Evolutionary conservation across 2,329 filamentous ascomycete species (phyloP).

Genomic region (Remersonia thermophila): DNA sequence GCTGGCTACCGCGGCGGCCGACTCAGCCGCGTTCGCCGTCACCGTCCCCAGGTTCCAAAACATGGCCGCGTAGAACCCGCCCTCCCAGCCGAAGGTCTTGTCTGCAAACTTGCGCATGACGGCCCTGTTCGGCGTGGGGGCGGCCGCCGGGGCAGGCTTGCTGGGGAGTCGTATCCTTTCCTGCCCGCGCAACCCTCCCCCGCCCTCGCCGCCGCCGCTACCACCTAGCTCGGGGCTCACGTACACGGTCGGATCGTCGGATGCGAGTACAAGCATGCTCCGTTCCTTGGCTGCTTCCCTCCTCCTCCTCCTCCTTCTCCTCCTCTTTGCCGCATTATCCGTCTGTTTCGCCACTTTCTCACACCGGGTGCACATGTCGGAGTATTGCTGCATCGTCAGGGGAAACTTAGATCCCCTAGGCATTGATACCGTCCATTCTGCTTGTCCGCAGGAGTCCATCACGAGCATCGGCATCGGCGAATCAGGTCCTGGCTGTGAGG

Average conservation of each 20-base stretch:
- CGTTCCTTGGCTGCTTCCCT: constrained; percentile 23
- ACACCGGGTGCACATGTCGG: constrained; percentile 55
- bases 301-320: constrained; percentile 1
- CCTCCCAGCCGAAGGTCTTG: constrained; percentile 74
- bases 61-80: constrained; percentile 70
- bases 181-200: constrained; percentile 43
- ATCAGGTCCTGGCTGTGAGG: constrained; percentile 55
- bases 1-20: constrained; percentile 3
- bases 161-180: constrained; percentile 60
- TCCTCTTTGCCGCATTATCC: constrained; percentile 26
- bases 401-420: constrained; percentile 56
- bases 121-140: constrained; percentile 24
- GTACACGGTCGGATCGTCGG: constrained; percentile 70
- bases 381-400: constrained; percentile 51
- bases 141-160: too few relatives aligned
- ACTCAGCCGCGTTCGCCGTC: background rate
- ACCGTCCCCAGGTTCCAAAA: constrained; percentile 61
- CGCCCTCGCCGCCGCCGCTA: too few relatives aligned
- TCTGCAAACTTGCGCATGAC: constrained; percentile 57
- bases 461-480: constrained; percentile 63
- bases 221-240: constrained; percentile 48
- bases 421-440: constrained; percentile 73
- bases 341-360: constrained; percentile 52
- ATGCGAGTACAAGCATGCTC: constrained; percentile 53
- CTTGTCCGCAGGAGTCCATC: constrained; percentile 48